Evolutionary conservation across 768 basidiomycete genomes (phyloP).

Genomic region (Kwoniella sp.): DNA sequence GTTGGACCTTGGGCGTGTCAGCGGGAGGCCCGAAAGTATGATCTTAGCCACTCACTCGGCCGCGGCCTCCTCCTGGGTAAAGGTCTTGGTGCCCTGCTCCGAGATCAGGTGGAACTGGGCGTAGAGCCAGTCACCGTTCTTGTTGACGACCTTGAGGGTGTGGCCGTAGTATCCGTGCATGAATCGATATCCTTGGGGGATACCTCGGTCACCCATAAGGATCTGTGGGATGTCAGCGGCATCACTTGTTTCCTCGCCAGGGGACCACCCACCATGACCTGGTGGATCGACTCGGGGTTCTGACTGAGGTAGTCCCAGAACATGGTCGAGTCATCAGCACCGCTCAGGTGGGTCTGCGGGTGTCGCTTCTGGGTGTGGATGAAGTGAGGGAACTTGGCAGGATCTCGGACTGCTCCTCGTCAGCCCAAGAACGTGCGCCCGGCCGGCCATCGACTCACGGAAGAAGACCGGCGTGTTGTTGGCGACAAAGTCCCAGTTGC

Average conservation of each 20-base stretch:
- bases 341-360: slow-evolving; percentile 87
- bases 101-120: slow-evolving; percentile 51
- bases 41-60: slow-evolving; percentile 1
- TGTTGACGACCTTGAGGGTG: slow-evolving; percentile 51
- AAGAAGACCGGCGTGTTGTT: slow-evolving; percentile 42
- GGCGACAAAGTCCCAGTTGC: slow-evolving; percentile 53
- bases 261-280: slow-evolving; percentile 47
- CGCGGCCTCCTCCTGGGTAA: slow-evolving; percentile 64
- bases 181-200: slow-evolving; percentile 59
- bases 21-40: background rate
- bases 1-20: slow-evolving; percentile 23
- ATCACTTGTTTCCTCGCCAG: background rate
- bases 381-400: slow-evolving; percentile 54
- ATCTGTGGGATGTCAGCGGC: slow-evolving; percentile 11
- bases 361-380: slow-evolving; percentile 54
- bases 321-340: slow-evolving; percentile 60
- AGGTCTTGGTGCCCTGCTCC: slow-evolving; percentile 57
- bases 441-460: slow-evolving; percentile 4
- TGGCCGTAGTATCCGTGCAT: slow-evolving; percentile 80
- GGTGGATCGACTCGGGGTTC: slow-evolving; percentile 54
- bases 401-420: slow-evolving; percentile 44
- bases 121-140: slow-evolving; percentile 46
- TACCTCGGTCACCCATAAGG: slow-evolving; percentile 54
- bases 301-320: slow-evolving; percentile 59
- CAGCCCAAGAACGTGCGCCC: background rate